A percentile compares a stretch with the other conserved stretches of the same genome.
Evolutionary conservation across 768 basidiomycete genomes (phyloP).

Genomic region (Lactarius hatsudake): DNA sequence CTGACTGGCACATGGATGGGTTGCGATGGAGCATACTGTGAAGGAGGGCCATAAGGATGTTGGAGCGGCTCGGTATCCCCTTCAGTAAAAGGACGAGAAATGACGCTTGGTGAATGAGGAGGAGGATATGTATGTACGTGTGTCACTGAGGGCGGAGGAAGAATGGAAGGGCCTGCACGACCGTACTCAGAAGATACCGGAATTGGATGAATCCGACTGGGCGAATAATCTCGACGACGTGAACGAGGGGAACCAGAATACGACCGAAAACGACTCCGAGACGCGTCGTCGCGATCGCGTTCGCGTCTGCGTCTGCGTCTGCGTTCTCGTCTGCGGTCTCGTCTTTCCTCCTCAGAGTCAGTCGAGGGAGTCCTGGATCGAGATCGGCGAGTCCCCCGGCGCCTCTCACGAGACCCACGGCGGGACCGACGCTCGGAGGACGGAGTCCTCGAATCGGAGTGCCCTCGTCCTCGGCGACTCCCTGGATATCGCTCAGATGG

Average conservation of each 20-base stretch:
- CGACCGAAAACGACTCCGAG: neutral
- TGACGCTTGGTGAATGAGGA: neutral
- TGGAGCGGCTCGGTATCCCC: conserved; percentile 10
- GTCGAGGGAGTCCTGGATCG: conserved; percentile 3
- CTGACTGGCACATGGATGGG: conserved; percentile 6
- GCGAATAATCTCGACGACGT: neutral
- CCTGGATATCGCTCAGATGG: neutral
- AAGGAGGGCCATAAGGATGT: conserved; percentile 9
- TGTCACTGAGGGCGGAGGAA: neutral
- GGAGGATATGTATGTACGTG: conserved; percentile 14
- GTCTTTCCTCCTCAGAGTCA: neutral
- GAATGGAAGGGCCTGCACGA: neutral
- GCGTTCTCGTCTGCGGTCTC: neutral
- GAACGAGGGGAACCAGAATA: neutral
- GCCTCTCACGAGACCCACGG: conserved; percentile 7
- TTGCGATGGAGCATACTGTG: conserved; percentile 11
- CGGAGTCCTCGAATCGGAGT: conserved; percentile 13
- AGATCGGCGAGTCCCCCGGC: neutral
- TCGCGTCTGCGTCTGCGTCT: neutral
- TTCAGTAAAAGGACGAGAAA: neutral
- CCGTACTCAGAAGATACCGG: conserved; percentile 12
- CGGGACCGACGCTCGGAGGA: conserved; percentile 9
- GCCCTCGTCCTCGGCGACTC: neutral
- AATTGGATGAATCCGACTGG: neutral
- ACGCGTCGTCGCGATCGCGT: neutral